Base-by-base conservation (phyloP, 805 yeast genomes). In the Lachancea meyersii region DNA sequence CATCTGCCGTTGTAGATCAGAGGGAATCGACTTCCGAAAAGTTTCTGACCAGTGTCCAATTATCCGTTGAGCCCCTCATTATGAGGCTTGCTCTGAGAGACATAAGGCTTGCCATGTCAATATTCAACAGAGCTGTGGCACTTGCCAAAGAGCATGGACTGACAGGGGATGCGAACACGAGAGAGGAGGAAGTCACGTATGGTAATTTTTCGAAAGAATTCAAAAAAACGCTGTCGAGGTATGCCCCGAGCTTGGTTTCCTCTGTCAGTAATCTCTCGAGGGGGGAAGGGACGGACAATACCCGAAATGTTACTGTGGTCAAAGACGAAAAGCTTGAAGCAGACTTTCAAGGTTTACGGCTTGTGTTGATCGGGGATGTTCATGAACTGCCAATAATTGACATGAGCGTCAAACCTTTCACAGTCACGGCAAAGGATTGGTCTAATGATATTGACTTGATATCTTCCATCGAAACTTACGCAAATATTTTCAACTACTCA, bases 351-450 rank as follows among this genome's bases (percentile, higher is more conserved):
- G 96, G 96, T 0, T 57, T 85, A 48, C 71, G 96, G 48, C 61
- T 88, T 37, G 94, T 89, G 1, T 65, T 89, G 39, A 84, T 89
- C 48, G 96, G 96, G 58, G 94, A 86, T 59, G 82, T 86, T 35
- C 93, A 88, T 57, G 97, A 89, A 58, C 69, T 89, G 49, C 97
- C 97, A 0, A 82, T 88, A 30, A 53, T 86, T 13, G 96, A 89
- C 61, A 70, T 86, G 73, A 75, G 76, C 43, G 69, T 86, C 7
- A 73, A 77, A 46, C 82, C 91, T 0, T 86, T 89, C 60, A 75
- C 76, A 10, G 59, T 82, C 1, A 67, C 67, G 24, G 89, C 87
- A 0, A 73, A 75, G 42, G 85, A 89, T 53, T 89, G 97, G 97
- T 82, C 95, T 0, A 79, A 89, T 1, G 89, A 85, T 46, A 61